Evolutionary conservation across 2,329 filamentous ascomycete species (phyloP), one percentile per base, ranked within the genome.

Genomic region (Colletotrichum sp.): DNA sequence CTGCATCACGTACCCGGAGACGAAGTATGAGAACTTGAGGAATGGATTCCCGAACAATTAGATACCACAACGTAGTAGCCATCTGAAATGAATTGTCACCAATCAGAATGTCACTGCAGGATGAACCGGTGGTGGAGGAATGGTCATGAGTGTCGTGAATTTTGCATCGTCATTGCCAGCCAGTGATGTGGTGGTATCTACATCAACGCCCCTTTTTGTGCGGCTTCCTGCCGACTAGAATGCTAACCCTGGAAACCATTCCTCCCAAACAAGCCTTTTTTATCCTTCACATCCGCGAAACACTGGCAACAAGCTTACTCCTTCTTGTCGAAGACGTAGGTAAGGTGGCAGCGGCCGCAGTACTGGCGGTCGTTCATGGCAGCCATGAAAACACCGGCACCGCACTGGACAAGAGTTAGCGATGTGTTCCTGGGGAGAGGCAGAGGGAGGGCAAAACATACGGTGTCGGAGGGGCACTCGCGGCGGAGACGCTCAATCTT

Each of bases 331-430:
- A 93, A 93, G 86, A 93, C 92, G 88, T 94, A 94, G 88, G 92
- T 93, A 79, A 93, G 88, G 87, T 93, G 92, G 91, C 92, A 94
- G 80, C 91, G 91, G 82, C 92, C 92, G 82, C 96, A 98, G 94
- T 98, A 98, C 91, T 99, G 98, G 88, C 97, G 95, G 91, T 99
- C 98, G 90, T 98, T 94, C 96, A 99, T 99, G 87, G 97, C 95
- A 87, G 97, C 97, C 97, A 99, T 99, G 95, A 99, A 99, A 91
- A 99, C 94, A 96, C 97, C 97, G 85, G 98, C 97, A 93, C 97
- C 97, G 89, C 97, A 99, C 96, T 98, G 79, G 65, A 76, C 12
- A 57, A 21, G 70, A 71, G 83, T 89, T 82, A 90, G 85, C 52
- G 80, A 9, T n/a, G 6, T 44, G 63, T 72, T 28, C 7, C 4